Percentiles rank a stretch among this genome's conserved stretches.
Evolutionary conservation across 441 rosid species (phyloP).

Genomic region (Populus hybrid): DNA sequence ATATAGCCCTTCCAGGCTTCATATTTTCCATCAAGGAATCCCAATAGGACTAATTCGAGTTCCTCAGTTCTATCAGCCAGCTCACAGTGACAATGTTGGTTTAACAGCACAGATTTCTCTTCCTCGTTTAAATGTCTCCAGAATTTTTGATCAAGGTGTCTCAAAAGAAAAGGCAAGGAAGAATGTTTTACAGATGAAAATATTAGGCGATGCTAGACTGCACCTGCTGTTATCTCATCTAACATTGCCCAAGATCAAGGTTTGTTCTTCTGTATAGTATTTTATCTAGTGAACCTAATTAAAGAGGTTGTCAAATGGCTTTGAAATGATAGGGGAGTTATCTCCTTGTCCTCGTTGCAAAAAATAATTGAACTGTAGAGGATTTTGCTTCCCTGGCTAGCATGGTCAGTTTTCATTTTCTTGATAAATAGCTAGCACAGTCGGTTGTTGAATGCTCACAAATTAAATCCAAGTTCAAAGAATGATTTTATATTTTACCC

Average conservation of each 20-base stretch:
- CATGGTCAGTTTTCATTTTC: neutral
- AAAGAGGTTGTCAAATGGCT: neutral
- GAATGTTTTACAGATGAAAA: conserved; percentile 18
- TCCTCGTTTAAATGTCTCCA: conserved; percentile 20
- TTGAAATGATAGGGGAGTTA: neutral
- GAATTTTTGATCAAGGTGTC: conserved; percentile 6
- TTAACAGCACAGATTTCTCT: conserved; percentile 21
- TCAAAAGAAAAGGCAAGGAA: conserved; percentile 9
- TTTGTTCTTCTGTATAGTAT: neutral
- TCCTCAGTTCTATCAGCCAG: conserved; percentile 33
- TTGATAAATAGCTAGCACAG: too few species aligned
- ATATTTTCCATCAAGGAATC: conserved; percentile 23
- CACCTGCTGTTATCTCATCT: conserved; percentile 18
- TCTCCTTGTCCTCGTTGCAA: neutral
- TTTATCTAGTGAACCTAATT: neutral
- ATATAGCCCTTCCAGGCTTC: conserved; percentile 28
- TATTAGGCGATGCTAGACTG: conserved; percentile 25
- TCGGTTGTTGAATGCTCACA: too few species aligned
- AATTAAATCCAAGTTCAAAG: neutral
- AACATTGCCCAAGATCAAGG: conserved; percentile 35
- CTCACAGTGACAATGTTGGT: conserved; percentile 25
- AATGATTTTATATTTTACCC: neutral
- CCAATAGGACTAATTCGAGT: conserved; percentile 24
- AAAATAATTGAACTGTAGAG: neutral
- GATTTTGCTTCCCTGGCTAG: neutral